Base-by-base conservation (phyloP, 768 basidiomycete genomes). In the Boletus rex-veris region DNA sequence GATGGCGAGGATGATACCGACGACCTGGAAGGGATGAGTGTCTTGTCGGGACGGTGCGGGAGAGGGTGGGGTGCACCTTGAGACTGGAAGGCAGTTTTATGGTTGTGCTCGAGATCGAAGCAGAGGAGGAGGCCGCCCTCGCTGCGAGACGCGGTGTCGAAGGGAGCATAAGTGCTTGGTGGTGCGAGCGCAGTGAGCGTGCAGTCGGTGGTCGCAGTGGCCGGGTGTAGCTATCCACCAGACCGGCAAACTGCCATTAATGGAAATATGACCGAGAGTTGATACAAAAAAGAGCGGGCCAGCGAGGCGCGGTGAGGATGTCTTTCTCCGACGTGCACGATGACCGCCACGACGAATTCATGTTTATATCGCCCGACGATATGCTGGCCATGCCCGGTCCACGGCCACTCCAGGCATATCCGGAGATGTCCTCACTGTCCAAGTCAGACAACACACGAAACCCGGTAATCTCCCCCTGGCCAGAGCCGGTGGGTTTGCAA, bases 1-100 rank as follows among this genome's bases (percentile, higher is more conserved):
- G 47, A 93, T 68, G 45, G 91, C 89, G 55, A 92, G 80, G 44
- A 90, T 70, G 60, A 92, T 82, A 11, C 90, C 90, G 60, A 90
- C 83, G 65, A 90, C 61, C 86, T 88, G 65, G 35, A 24, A n/a
- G 18, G 36, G 19, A 40, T 59, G 37, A 59, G 56, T 39, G 35
- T 19, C 28, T 28, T 28, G 28, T 28, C 28, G 28, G 28, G 10
- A 1, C 24, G 9, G 43, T 8, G 52, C 24, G 5, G 44, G 9
- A 35, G 31, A 18, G 39, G 42, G 38, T 26, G 15, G 8, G 36
- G 54, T 60, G 30, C 16, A 82, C 82, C 73, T 84, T 84, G 69
- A 84, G 80, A 59, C 80, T 84, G 1, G 57, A 72, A 49, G 52
- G 72, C 64, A 62, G 70, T 30, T 61, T 37, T 19, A 70, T 63